Evolutionary conservation across 345 rosid genomes (phyloP).

Genomic region (Erodium maritimum): DNA sequence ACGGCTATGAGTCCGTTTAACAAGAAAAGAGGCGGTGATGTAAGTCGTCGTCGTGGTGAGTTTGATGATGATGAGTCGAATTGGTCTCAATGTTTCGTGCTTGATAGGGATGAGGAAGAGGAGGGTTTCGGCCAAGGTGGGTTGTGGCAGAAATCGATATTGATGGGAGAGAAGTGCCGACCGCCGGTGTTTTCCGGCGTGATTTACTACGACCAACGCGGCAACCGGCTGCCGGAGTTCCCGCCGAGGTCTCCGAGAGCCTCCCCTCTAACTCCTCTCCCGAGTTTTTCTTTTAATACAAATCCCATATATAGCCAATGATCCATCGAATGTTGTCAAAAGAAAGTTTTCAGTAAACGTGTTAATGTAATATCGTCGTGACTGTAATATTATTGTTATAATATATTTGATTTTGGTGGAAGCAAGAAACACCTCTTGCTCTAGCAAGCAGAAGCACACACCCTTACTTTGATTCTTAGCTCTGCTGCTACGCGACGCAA

Average conservation of each 20-base stretch:
- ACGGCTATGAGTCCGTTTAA: background rate
- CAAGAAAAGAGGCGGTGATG: background rate
- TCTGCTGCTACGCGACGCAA: no score
- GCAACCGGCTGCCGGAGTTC: constrained; percentile 20
- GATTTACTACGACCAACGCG: constrained; percentile 25
- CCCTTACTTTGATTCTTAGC: no score
- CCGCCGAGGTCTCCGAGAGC: constrained; percentile 29
- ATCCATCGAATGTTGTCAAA: no score
- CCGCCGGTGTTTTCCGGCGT: constrained; percentile 37
- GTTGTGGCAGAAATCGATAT: constrained; percentile 32
- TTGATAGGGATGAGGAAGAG: constrained; percentile 5
- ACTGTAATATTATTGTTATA: no score
- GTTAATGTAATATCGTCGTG: no score
- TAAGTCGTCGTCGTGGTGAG: no score
- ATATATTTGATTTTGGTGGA: no score
- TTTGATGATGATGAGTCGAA: constrained; percentile 1
- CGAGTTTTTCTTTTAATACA: constrained; percentile 13
- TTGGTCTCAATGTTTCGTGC: background rate
- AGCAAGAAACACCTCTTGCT: no score
- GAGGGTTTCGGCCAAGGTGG: constrained; percentile 31
- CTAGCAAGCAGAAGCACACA: no score
- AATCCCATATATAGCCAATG: constrained; percentile 1
- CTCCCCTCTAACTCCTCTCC: constrained; percentile 24
- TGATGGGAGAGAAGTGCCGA: constrained; percentile 42
- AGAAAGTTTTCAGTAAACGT: no score